Evolutionary conservation across 352 stramenopile species (phyloP), one percentile per base, ranked within the genome.

Genomic region (Pythium brassicae): DNA sequence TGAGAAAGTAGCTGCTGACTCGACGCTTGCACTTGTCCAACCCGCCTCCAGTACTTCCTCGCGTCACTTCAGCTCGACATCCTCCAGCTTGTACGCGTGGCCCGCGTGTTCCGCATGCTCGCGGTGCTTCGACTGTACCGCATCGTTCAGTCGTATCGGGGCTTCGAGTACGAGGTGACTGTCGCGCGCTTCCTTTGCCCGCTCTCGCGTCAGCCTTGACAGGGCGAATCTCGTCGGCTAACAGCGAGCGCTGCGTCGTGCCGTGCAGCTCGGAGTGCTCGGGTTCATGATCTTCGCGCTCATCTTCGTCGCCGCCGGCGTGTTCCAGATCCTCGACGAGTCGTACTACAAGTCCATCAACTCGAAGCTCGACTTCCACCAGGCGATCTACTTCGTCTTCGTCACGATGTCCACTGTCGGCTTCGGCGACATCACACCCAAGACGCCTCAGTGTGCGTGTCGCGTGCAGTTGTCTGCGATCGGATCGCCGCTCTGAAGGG

Each of bases 301-400:
- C 44, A 83, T 83, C 32, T 76, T 87, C 44, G 77, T 84, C 20
- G 71, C 77, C 0, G 77, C 77, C 0, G 72, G 77, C 14, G 53
- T 82, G 10, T 74, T 87, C 59, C 77, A 86, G 59, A 71, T 77
- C 35, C 62, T 87, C 6, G 72, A 85, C 32, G 71, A 84, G 55
- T 65, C 73, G 25, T 84, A 81, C 46, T 83, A 84, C 55, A 54
- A 54, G 6, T 62, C 72, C 4, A 59, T 78, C 22, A 46, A 59
- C 2, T 46, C 57, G 4, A 55, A 54, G 32, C 66, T 86, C 32
- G n/a, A 78, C 54, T 86, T 87, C 52, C 77, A 86, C 63, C 61
- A 83, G 60, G 73, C 72, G 17, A 66, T 87, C 50, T 86, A 87
- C 55, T 87, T 86, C 47, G 74, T 87, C 22, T 84, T 87, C 46